Evolutionary conservation across 148 eudicot genomes (phyloP).

Genomic region (Hydrangea macrophylla): DNA sequence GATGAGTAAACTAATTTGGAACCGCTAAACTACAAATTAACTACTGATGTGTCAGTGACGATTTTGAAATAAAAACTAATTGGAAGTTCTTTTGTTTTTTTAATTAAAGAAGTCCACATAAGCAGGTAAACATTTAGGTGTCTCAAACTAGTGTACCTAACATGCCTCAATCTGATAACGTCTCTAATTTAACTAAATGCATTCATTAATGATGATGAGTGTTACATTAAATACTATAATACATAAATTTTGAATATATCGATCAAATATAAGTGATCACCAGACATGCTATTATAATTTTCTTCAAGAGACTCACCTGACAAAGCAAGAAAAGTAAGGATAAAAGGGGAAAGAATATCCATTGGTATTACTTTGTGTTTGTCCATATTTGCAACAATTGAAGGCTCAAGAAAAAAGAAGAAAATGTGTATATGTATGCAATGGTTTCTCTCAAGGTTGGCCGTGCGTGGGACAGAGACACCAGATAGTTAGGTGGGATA

Average conservation of each 20-base stretch:
- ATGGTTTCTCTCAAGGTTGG: too few species aligned
- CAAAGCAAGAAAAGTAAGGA: constrained; percentile 15
- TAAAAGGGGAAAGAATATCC: constrained; percentile 10
- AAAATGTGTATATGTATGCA: background rate
- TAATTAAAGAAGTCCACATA: too few species aligned
- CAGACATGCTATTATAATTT: background rate
- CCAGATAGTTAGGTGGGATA: background rate
- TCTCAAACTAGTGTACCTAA: too few species aligned
- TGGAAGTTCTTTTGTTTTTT: background rate
- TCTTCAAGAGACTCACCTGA: constrained; percentile 15
- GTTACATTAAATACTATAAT: too few species aligned
- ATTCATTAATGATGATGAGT: too few species aligned
- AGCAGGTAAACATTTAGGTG: too few species aligned
- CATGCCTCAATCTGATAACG: too few species aligned
- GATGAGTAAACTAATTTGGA: background rate
- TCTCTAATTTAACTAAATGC: too few species aligned
- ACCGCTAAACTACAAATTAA: too few species aligned
- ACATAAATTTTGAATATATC: too few species aligned
- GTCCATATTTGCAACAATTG: constrained; percentile 8
- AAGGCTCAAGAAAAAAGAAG: background rate
- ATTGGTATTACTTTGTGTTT: background rate
- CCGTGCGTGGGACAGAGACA: background rate
- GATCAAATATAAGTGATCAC: too few species aligned
- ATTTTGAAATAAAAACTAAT: background rate
- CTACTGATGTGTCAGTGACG: too few species aligned